Percentiles rank a stretch among this genome's conserved stretches.
Evolutionary conservation across 805 yeast genomes (phyloP).

Genomic region (Candida ascalaphidarum): DNA sequence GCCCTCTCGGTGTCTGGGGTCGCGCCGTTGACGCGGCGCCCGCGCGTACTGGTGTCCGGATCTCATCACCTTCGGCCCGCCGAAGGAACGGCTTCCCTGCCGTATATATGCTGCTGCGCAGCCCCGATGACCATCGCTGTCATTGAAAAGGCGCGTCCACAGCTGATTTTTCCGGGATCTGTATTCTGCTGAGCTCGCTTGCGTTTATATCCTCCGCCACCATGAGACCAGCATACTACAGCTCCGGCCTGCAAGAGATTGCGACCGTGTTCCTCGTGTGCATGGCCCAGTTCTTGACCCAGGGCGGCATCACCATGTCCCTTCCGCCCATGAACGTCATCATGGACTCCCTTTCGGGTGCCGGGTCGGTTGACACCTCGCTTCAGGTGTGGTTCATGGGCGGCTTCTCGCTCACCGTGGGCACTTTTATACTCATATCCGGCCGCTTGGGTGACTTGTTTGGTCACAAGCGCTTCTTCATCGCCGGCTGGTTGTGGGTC

Average conservation of each 20-base stretch:
- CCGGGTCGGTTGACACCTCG: neutral
- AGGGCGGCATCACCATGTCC: constrained; percentile 30
- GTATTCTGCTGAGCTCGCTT: too few relatives aligned
- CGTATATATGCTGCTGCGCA: too few relatives aligned
- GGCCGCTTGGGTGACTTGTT: constrained; percentile 69
- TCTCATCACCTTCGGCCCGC: too few relatives aligned
- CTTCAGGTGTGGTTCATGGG: constrained; percentile 51
- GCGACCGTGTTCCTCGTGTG: constrained; percentile 5
- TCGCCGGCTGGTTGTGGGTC: constrained; percentile 49
- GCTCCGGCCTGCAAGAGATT: constrained; percentile 6
- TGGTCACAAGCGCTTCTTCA: constrained; percentile 49
- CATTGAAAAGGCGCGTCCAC: too few relatives aligned
- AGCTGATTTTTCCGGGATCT: too few relatives aligned
- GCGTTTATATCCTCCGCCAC: too few relatives aligned
- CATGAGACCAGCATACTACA: too few relatives aligned
- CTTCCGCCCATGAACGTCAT: constrained; percentile 30
- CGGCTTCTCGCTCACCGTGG: constrained; percentile 60
- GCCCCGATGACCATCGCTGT: too few relatives aligned
- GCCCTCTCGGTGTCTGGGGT: too few relatives aligned
- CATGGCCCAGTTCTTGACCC: constrained; percentile 26
- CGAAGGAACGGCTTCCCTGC: too few relatives aligned
- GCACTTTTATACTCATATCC: constrained; percentile 60
- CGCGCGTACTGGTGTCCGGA: too few relatives aligned
- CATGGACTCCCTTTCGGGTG: constrained; percentile 14
- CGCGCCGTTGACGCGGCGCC: too few relatives aligned